A percentile compares a stretch with the other conserved stretches of the same genome.
Evolutionary conservation across 176 grass and related monocot species (phyloP).

Genomic region (Aegilops umbellulata): DNA sequence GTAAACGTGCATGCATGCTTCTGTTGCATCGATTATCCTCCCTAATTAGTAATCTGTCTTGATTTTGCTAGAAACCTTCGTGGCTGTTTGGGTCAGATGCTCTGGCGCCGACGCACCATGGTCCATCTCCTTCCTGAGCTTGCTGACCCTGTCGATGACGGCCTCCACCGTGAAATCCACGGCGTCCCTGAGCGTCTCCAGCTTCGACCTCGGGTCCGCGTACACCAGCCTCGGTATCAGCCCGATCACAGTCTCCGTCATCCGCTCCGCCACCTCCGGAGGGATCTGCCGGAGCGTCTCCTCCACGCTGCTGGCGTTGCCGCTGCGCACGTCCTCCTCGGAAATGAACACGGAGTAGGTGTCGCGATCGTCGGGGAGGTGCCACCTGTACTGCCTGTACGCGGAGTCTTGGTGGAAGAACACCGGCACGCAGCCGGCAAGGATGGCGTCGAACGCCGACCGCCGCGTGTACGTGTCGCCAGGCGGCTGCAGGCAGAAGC

Average conservation of each 20-base stretch:
- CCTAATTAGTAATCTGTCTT: neutral
- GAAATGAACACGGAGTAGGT: slow-evolving; percentile 66
- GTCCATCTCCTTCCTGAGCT: slow-evolving; percentile 29
- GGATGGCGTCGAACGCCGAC: slow-evolving; percentile 77
- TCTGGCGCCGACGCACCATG: neutral
- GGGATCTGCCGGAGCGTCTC: slow-evolving; percentile 54
- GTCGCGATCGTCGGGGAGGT: slow-evolving; percentile 48
- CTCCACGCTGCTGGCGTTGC: slow-evolving; percentile 49
- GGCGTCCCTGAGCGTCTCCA: slow-evolving; percentile 62
- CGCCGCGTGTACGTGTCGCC: slow-evolving; percentile 63
- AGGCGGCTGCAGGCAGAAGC: slow-evolving; percentile 76
- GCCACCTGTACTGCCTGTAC: slow-evolving; percentile 67
- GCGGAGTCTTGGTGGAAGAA: slow-evolving; percentile 68
- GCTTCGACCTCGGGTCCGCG: slow-evolving; percentile 61
- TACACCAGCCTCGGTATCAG: slow-evolving; percentile 66
- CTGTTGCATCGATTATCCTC: neutral
- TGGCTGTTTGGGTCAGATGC: neutral
- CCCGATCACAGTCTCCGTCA: slow-evolving; percentile 65
- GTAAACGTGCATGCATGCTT: neutral
- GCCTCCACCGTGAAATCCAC: slow-evolving; percentile 61
- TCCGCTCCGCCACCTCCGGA: slow-evolving; percentile 36
- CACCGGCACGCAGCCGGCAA: slow-evolving; percentile 76
- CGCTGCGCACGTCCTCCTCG: slow-evolving; percentile 44
- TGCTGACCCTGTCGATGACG: slow-evolving; percentile 52
- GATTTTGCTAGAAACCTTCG: neutral